Percentiles rank a stretch among this genome's conserved stretches.
Conservation (phyloP, 495 filamentous ascomycete genomes). For the Staphylotrichum tortipilum region DNA sequence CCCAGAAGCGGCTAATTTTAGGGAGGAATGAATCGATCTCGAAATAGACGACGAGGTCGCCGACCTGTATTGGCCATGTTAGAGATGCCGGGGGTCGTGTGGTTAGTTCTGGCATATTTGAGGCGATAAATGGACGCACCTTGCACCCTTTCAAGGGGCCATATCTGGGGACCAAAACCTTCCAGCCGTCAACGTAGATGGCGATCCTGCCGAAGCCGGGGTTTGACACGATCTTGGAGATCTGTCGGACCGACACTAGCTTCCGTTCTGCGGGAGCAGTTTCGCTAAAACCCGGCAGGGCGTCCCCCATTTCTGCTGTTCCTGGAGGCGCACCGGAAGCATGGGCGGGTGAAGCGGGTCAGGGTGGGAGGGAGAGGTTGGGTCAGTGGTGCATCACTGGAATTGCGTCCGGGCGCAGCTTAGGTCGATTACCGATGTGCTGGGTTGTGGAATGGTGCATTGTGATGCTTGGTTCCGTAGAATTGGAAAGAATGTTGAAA, state of each 20-base stretch:
- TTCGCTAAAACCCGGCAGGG: too few species aligned
- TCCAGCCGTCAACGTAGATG: slow-evolving; percentile 14
- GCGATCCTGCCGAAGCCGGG: background rate
- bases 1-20: slow-evolving; percentile 2
- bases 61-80: background rate
- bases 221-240: background rate
- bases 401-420: too few species aligned
- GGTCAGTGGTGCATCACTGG: too few species aligned
- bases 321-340: background rate
- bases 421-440: too few species aligned
- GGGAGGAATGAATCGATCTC: slow-evolving; percentile 21
- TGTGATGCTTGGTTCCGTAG: too few species aligned
- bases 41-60: slow-evolving; percentile 18
- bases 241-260: slow-evolving; percentile 12
- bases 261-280: slow-evolving; percentile 1
- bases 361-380: too few species aligned
- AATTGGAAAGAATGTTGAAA: too few species aligned
- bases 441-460: too few species aligned
- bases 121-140: background rate
- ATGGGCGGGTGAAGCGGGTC: too few species aligned
- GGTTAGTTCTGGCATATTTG: background rate
- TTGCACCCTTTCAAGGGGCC: background rate
- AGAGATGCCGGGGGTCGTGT: too few species aligned
- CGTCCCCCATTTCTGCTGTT: background rate
- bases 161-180: background rate